Evolutionary conservation across 2,329 filamentous ascomycete genomes (phyloP), one percentile per base, ranked within the genome.

Genomic region (Didymella pinodella): DNA sequence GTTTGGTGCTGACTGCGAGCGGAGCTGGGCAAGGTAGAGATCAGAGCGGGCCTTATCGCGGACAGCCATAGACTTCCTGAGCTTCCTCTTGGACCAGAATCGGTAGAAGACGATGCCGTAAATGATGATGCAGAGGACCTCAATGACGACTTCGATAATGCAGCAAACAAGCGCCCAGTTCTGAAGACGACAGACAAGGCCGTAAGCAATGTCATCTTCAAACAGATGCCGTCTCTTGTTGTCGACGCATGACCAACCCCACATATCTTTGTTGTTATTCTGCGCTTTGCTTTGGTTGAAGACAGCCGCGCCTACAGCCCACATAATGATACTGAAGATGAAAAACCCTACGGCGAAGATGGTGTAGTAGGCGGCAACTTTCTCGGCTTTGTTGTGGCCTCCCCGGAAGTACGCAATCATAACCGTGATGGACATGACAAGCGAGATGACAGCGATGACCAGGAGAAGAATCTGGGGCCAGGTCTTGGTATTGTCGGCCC

Each of bases 31-130:
- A 64, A 98, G 91, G 83, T 98, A 98, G 65, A 99, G 87, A 77
- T 98, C 93, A 62, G 91, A 94, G 63, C 95, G 91, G 65, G 95
- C 95, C 74, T 91, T 90, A 84, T 99, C 95, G 70, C 95, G 92
- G 75, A 91, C 84, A 76, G 96, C 91, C 95, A 99, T 99, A 64
- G 93, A 93, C 85, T 97, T 98, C 80, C 90, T 89, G 63, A 99
- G 91, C 76, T 91, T 90, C 77, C 92, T 90, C 86, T 98, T 99
- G 67, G 91, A 93, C 87, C 93, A 97, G 85, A 96, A 96, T 70
- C 95, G 91, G 85, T 96, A 98, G 84, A 98, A 97, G 77, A 97
- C 88, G 74, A 97, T 86, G 73, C 87, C 92, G 84, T 99, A 99
- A 72, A 99, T 91, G 53, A 88, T 83, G 77, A 99, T 96, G 74